A percentile compares a stretch with the other conserved stretches of the same genome.
phyloP scores from a whole-genome alignment of 2,329 filamentous ascomycete genomes.

The Hypoxylon sp. region DNA sequence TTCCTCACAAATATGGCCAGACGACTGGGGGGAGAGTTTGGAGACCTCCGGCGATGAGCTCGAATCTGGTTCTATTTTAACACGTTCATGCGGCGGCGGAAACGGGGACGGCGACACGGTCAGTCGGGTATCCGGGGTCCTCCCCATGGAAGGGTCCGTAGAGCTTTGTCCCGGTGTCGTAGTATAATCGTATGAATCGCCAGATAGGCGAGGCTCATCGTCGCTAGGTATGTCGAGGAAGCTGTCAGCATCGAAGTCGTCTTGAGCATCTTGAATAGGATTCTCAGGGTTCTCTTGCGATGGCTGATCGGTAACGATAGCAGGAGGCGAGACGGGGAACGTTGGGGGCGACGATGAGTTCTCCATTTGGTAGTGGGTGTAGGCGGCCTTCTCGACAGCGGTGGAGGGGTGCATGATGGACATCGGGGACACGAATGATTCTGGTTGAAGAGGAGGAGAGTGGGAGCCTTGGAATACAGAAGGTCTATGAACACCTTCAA shows the following conservation, averaged over 20 bases:
- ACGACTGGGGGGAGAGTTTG: conserved; percentile 45
- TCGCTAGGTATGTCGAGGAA: conserved; percentile 52
- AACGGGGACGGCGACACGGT: conserved; percentile 54
- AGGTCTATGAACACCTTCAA: conserved; percentile 42
- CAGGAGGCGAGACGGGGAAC: conserved; percentile 47
- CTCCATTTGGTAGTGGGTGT: conserved; percentile 55
- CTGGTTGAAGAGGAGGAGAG: conserved; percentile 51
- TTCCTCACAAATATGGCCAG: conserved; percentile 57
- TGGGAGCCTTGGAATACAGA: conserved; percentile 50
- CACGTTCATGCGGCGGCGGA: conserved; percentile 42
- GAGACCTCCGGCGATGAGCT: conserved; percentile 51
- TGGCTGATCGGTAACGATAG: conserved; percentile 46
- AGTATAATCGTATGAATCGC: conserved; percentile 52
- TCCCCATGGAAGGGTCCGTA: conserved; percentile 52
- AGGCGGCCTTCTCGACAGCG: conserved; percentile 53
- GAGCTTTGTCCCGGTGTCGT: conserved; percentile 53
- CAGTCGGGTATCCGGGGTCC: conserved; percentile 54
- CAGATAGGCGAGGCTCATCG: conserved; percentile 51
- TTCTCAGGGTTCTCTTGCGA: conserved; percentile 33
- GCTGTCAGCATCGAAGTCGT: conserved; percentile 47
- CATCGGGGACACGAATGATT: conserved; percentile 55
- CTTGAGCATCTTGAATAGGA: conserved; percentile 27
- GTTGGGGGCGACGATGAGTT: conserved; percentile 53
- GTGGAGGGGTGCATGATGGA: conserved; percentile 54
- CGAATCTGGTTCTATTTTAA: conserved; percentile 48